A percentile compares a stretch with the other conserved stretches of the same genome.
Conservation (phyloP, 2,329 filamentous ascomycete genomes). For the Colletotrichum horii region DNA sequence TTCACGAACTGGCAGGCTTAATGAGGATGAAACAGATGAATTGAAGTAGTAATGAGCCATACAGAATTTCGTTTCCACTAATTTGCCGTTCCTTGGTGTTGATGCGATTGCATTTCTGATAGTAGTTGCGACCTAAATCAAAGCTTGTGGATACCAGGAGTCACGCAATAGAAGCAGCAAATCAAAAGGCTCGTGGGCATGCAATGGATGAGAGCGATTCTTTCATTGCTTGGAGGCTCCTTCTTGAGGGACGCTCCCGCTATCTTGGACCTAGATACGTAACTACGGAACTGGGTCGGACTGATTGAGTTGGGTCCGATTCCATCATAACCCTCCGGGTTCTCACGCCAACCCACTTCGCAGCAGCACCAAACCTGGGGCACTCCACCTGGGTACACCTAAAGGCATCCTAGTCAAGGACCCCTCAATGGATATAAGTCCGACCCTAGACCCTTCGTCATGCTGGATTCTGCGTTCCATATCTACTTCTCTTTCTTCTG, state of each 20-base stretch:
- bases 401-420: not conserved
- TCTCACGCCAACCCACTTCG: conserved; percentile 11
- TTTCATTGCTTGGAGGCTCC: not conserved
- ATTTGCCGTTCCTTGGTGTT: not conserved
- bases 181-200: not conserved
- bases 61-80: not conserved
- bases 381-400: not conserved
- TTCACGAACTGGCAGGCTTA: not conserved
- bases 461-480: not conserved
- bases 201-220: not conserved
- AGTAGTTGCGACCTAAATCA: not conserved
- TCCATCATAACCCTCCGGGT: conserved; percentile 18
- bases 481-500: not conserved
- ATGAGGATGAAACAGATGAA: not conserved
- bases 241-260: not conserved
- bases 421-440: not conserved
- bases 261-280: not conserved
- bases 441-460: not conserved
- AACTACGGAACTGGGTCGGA: not conserved
- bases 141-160: not conserved
- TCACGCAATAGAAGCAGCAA: not conserved
- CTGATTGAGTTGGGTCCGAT: not conserved
- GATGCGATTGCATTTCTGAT: not conserved
- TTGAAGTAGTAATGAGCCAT: not conserved
- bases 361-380: not conserved